These are phyloP conservation scores for Pistacia integerrima DNA, from an alignment of 345 rosid genomes.

Conservation along the genomic window DNA sequence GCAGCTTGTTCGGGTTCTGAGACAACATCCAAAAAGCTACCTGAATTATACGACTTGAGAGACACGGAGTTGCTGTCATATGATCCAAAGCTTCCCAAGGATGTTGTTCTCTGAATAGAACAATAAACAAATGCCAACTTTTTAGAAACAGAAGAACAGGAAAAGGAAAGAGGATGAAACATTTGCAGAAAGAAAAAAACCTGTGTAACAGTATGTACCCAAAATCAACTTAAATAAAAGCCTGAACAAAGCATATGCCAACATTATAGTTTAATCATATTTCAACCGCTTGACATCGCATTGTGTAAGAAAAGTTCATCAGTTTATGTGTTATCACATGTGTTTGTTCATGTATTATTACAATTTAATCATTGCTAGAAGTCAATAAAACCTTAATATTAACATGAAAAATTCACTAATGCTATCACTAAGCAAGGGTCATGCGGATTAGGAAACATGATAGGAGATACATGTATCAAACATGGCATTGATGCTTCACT, in stretches of 20 bases:
- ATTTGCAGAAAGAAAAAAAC: not conserved
- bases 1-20: constrained; percentile 49
- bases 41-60: constrained; percentile 58
- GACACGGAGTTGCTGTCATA: constrained; percentile 63
- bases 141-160: constrained; percentile 16
- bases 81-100: constrained; percentile 73
- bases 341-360: too few species aligned
- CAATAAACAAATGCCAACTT: constrained; percentile 28
- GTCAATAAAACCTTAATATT: not conserved
- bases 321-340: not conserved
- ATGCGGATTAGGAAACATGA: not conserved
- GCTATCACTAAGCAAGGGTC: not conserved
- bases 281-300: not conserved
- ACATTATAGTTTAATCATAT: not conserved
- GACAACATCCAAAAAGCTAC: constrained; percentile 47
- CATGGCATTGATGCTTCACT: not conserved
- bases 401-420: not conserved
- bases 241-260: not conserved
- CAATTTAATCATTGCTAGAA: too few species aligned
- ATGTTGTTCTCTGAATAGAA: constrained; percentile 64
- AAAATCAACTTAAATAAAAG: not conserved
- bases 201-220: not conserved
- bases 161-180: not conserved
- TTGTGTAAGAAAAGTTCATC: not conserved
- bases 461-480: not conserved